Conservation (phyloP, 176 grass and related monocot genomes). For the Urochloa ruziziensis region DNA sequence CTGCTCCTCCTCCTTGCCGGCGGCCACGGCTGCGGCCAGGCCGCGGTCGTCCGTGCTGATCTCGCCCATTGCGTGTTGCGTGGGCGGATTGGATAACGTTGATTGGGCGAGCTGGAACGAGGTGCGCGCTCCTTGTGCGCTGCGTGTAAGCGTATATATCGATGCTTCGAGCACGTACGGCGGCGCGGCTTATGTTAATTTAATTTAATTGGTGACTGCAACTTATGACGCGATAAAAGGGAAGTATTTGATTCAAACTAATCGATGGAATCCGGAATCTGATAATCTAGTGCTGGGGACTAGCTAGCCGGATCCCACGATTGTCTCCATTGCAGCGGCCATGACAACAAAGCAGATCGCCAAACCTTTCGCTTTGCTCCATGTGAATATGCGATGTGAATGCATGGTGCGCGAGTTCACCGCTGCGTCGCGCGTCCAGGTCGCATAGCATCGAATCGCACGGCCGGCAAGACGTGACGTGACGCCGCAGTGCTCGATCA, state of each 20-base stretch:
- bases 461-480: too few species aligned
- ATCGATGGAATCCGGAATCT: not conserved
- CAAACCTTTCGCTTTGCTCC: not conserved
- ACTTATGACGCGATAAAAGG: not conserved
- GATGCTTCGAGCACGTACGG: not conserved
- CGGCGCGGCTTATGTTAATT: too few species aligned
- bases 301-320: not conserved
- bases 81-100: conserved; percentile 27
- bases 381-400: not conserved
- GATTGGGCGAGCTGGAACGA: not conserved
- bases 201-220: not conserved
- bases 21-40: conserved; percentile 16
- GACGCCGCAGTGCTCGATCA: too few species aligned
- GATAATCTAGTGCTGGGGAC: not conserved
- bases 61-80: conserved; percentile 41
- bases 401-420: too few species aligned
- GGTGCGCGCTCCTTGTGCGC: too few species aligned
- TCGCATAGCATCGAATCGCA: too few species aligned
- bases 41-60: conserved; percentile 33
- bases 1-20: not conserved
- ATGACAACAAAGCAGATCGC: not conserved
- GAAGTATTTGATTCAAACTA: not conserved
- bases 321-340: not conserved
- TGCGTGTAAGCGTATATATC: not conserved
- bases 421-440: too few species aligned